Conservation (phyloP, 75 land plant genomes). For the Gnetum montanum region DNA sequence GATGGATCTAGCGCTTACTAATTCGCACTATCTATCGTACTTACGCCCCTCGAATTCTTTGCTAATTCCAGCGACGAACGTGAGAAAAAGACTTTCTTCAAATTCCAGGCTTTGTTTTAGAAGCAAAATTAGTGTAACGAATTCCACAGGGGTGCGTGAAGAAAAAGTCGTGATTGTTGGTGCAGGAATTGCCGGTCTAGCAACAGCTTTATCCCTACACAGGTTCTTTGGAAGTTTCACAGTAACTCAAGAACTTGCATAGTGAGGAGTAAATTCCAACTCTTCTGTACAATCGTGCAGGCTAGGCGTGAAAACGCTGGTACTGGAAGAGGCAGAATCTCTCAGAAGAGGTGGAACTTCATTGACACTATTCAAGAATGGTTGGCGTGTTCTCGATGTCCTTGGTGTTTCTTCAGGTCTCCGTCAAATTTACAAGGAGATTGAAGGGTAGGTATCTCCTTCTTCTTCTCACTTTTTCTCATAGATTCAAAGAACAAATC, state of each 20-base stretch:
- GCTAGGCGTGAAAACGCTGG: slow-evolving; percentile 56
- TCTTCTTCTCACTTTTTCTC: background rate
- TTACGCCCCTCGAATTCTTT: no score
- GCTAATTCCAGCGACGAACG: no score
- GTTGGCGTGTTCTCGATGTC: slow-evolving; percentile 65
- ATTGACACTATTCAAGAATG: slow-evolving; percentile 71
- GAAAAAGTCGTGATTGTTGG: slow-evolving; percentile 62
- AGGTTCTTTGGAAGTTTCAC: slow-evolving; percentile 14
- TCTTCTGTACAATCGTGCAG: slow-evolving; percentile 18
- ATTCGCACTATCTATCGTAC: no score
- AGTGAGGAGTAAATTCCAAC: background rate
- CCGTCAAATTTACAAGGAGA: slow-evolving; percentile 35
- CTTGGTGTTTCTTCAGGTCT: slow-evolving; percentile 63
- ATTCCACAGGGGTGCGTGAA: background rate
- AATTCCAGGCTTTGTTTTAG: no score
- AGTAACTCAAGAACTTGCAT: background rate
- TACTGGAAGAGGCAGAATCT: slow-evolving; percentile 64
- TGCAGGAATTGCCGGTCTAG: slow-evolving; percentile 65
- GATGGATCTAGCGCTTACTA: no score
- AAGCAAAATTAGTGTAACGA: no score
- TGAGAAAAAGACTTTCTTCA: no score
- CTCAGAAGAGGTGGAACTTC: slow-evolving; percentile 73
- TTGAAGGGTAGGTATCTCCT: slow-evolving; percentile 44
- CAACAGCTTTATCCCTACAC: slow-evolving; percentile 52
- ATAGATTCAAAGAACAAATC: background rate